Base-by-base conservation (phyloP, 495 filamentous ascomycete genomes). In the Tuber magnatum region DNA sequence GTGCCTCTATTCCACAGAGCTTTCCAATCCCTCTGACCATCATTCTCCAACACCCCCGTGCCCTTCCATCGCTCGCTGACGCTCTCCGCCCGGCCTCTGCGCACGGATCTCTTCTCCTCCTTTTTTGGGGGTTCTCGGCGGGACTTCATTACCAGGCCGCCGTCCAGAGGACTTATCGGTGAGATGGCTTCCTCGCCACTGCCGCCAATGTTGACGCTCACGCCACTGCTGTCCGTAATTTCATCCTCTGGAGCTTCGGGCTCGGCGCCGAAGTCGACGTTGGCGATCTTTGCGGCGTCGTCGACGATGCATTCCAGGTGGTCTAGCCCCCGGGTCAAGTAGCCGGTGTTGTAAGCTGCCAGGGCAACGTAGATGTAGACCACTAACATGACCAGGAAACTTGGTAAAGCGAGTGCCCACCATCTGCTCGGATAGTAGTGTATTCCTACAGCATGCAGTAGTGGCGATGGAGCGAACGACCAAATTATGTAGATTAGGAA, bases 341-440 rank as follows among this genome's bases (percentile, higher is more conserved):
- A 92, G 76, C 91, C 91, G 7, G 91, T 93, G 82, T 99, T 99
- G 83, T 97, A 98, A 42, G 87, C 87, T 61, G 95, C 94, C 43
- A 99, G 87, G 61, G 96, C 95, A 24, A 97, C 90, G 84, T 97
- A 99, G 74, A 98, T 94, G 83, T 95, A 98, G 32, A 95, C 88
- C 24, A 97, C 86, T 38, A 88, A 82, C 89, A 97, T 94, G 70
- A 97, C 94, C 68, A 97, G 84, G 85, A 93, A 98, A 4, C 90
- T 89, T 1, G 95, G 95, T 24, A 97, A 89, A 1, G 95, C 95
- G 16, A 99, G 87, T 42, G 91, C 92, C 95, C 95, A 99, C 95
- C 95, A 99, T 38, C 95, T 90, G 82, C 97, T 92, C 4, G 96
- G 95, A 78, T 97, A 99, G 86, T 98, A 98, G 85, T 93, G 91